A percentile compares a stretch with the other conserved stretches of the same genome.
Conservation (phyloP, 169 alveolate genomes). For the Babesia bovis region DNA sequence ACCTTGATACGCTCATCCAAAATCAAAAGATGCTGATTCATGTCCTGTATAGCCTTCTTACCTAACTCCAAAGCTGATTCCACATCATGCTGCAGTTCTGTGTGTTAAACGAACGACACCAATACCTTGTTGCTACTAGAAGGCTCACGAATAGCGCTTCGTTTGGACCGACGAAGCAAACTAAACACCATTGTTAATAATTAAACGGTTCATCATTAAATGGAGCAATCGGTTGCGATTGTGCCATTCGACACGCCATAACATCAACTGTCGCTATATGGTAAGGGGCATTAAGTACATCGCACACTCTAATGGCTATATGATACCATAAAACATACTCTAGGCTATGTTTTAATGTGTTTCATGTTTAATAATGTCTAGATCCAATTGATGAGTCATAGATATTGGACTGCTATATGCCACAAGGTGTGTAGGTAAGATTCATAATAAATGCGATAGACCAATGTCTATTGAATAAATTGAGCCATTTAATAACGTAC, state of each 20-base stretch:
- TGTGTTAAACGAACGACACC: background rate
- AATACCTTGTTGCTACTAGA: slow-evolving; percentile 23
- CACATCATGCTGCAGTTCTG: slow-evolving; percentile 19
- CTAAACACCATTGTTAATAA: slow-evolving; percentile 8
- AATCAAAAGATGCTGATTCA: slow-evolving; percentile 15
- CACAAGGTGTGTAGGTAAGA: too few species aligned
- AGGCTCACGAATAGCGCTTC: slow-evolving; percentile 20
- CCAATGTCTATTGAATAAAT: too few species aligned
- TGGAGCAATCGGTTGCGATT: background rate
- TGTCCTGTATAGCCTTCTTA: slow-evolving; percentile 15
- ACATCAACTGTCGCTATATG: background rate
- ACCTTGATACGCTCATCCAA: slow-evolving; percentile 47
- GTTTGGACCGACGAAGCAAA: slow-evolving; percentile 4
- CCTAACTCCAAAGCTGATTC: slow-evolving; percentile 31
- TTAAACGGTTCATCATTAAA: background rate
- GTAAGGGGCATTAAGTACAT: background rate
- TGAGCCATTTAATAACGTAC: too few species aligned
- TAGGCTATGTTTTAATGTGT: too few species aligned
- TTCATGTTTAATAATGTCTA: too few species aligned
- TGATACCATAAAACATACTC: too few species aligned
- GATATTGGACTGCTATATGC: too few species aligned
- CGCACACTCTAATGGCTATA: background rate
- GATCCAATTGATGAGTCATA: too few species aligned
- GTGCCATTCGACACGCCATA: background rate
- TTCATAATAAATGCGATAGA: too few species aligned